A percentile compares a stretch with the other conserved stretches of the same genome.
Conservation (phyloP, 2,329 filamentous ascomycete species). For the Fusarium sp. region DNA sequence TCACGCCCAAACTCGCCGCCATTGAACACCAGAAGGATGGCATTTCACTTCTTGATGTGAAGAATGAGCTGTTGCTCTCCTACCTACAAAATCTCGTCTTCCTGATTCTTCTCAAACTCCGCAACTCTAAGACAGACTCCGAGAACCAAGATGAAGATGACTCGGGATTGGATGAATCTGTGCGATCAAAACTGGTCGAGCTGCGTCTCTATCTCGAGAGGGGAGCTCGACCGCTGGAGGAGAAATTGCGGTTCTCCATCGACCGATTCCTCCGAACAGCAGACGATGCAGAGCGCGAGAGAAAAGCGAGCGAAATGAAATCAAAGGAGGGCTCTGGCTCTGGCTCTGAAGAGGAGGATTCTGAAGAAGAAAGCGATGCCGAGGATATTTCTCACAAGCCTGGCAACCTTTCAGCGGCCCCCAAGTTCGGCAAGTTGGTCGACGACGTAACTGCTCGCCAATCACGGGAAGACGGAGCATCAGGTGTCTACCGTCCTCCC, state of each 20-base stretch:
- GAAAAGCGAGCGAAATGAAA: slow-evolving; percentile 53
- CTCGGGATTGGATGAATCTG: slow-evolving; percentile 72
- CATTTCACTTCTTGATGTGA: slow-evolving; percentile 94
- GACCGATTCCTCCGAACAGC: slow-evolving; percentile 93
- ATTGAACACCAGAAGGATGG: slow-evolving; percentile 86
- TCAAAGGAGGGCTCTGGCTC: slow-evolving; percentile 48
- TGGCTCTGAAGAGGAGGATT: slow-evolving; percentile 54
- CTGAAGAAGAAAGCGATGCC: slow-evolving; percentile 57
- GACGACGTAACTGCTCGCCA: slow-evolving; percentile 53
- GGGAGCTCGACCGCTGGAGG: slow-evolving; percentile 90
- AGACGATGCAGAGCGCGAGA: slow-evolving; percentile 75
- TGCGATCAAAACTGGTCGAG: slow-evolving; percentile 90
- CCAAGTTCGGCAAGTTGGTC: slow-evolving; percentile 53
- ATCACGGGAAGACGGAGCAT: slow-evolving; percentile 56
- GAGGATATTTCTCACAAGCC: slow-evolving; percentile 46
- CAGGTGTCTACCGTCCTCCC: slow-evolving; percentile 90
- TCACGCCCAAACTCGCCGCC: slow-evolving; percentile 72
- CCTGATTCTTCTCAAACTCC: slow-evolving; percentile 85
- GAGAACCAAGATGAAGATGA: slow-evolving; percentile 50
- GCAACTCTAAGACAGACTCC: slow-evolving; percentile 62
- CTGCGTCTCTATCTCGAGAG: slow-evolving; percentile 94
- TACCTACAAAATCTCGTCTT: slow-evolving; percentile 97
- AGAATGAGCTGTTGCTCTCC: slow-evolving; percentile 96
- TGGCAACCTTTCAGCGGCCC: slow-evolving; percentile 50
- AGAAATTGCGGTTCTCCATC: slow-evolving; percentile 93